Base-by-base conservation (phyloP, 1,284 basidiomycete genomes). In the Anthracocystis panici-leucophaei region DNA sequence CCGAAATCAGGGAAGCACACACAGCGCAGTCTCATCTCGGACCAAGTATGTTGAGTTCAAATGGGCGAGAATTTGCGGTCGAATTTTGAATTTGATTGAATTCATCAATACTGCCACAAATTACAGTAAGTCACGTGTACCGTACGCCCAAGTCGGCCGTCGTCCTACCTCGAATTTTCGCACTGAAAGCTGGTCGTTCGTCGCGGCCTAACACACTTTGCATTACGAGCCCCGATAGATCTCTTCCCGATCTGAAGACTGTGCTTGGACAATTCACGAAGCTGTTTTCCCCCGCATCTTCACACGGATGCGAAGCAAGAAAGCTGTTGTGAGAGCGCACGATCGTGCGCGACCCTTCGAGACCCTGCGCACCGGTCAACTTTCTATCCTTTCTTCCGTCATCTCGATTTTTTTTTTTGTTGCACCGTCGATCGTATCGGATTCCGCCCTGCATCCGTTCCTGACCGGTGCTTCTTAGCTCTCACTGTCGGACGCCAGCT, bases 251-350 rank as follows among this genome's bases (percentile, higher is more conserved):
- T 48, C 2, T 16, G 3, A 46, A n/a, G 14, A 42, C 16, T 38
- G 35, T 3, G 35, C 35, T 27, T 7, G 27, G 35, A 16, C 33
- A 33, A 9, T 33, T 33, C 33, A 33, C 33, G 14, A 14, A 38
- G 35, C 33, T 33, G 35, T 14, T 38, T 16, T 38, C 35, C 35
- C 35, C 35, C 35, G 35, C 48, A 50, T 31, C 48, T 29, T 29
- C 48, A 29, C 48, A 50, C 48, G 48, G 48, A 31, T 50, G 29
- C 29, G 25, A 49, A 18, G 46, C 25, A 14, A 27, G 27, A 49
- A 31, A 18, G 11, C 27, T 27, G 27, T 27, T 27, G 27, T 27
- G 27, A n/a, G 46, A n/a, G 46, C 46, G 25, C 5, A 20, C 44
- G 25, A 48, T 48, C 45, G 45, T 48, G 25, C 21, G 16, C 23